These are phyloP conservation scores for Fusarium succisae DNA, from an alignment of 2,329 filamentous ascomycete species.

Conservation along the genomic window DNA sequence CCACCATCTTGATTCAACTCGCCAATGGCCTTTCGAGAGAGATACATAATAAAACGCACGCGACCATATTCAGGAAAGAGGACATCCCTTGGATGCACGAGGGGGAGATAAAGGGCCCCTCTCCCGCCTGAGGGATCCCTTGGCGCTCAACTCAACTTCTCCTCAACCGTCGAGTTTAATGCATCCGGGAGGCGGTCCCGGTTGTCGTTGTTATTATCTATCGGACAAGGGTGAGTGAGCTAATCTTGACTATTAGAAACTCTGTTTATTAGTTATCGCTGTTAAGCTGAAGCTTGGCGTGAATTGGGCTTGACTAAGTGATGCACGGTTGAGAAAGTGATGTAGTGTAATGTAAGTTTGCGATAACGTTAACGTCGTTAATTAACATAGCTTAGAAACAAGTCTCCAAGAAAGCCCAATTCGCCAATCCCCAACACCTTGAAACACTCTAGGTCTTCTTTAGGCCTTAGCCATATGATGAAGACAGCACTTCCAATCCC, in stretches of 20 bases:
- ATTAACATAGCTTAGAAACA: conserved; percentile 18
- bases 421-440: conserved; percentile 30
- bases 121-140: conserved; percentile 18
- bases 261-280: conserved; percentile 4
- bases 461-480: conserved; percentile 47
- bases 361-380: conserved; percentile 5
- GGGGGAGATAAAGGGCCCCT: conserved; percentile 12
- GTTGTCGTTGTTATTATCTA: background rate
- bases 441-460: conserved; percentile 2
- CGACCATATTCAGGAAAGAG: conserved; percentile 27
- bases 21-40: background rate
- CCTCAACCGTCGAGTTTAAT: background rate
- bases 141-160: conserved; percentile 14
- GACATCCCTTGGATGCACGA: background rate
- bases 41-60: conserved; percentile 16
- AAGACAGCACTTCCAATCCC: conserved; percentile 48
- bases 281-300: background rate
- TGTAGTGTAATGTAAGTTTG: background rate
- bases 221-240: conserved; percentile 7
- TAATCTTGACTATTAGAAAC: conserved; percentile 17
- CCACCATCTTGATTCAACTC: background rate
- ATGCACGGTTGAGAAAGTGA: background rate
- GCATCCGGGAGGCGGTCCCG: conserved; percentile 10
- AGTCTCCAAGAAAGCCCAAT: conserved; percentile 13
- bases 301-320: background rate